Evolutionary conservation across 176 grass and related monocot species (phyloP).

Genomic region (Oryza longistaminata): DNA sequence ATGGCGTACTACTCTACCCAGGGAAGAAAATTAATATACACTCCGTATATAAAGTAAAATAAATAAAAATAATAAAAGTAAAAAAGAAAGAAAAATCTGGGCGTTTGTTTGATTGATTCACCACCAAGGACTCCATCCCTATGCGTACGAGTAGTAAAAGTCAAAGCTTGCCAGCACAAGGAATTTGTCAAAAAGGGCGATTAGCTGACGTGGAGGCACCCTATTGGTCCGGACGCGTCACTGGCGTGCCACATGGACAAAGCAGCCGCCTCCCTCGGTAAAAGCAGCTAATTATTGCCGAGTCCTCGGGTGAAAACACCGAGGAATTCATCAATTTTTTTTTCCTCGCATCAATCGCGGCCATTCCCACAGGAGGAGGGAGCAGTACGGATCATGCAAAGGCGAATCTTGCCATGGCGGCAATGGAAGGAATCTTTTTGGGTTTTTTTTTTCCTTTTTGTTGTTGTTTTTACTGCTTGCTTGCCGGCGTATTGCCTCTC

Average conservation of each 20-base stretch:
- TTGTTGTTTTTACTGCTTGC: not conserved
- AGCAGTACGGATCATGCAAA: constrained; percentile 8
- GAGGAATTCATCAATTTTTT: constrained; percentile 31
- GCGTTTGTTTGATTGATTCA: constrained; percentile 40
- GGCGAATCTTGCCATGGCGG: constrained; percentile 17
- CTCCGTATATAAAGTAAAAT: not conserved
- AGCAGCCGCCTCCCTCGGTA: constrained; percentile 37
- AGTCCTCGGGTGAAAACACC: constrained; percentile 32
- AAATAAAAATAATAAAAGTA: too few relatives aligned
- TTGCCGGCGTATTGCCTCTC: not conserved
- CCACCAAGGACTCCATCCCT: not conserved
- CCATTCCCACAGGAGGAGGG: not conserved
- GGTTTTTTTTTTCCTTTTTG: not conserved
- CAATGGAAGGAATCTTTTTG: constrained; percentile 5
- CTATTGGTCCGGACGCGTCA: constrained; percentile 67
- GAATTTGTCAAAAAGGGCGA: constrained; percentile 35
- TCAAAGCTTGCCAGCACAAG: constrained; percentile 46
- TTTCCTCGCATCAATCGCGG: not conserved
- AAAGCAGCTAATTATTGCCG: constrained; percentile 37
- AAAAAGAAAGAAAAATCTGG: not conserved
- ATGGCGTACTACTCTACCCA: constrained; percentile 13
- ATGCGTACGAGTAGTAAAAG: constrained; percentile 20
- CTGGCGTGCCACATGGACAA: constrained; percentile 34
- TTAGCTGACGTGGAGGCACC: constrained; percentile 41
- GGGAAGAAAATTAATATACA: not conserved